Base-by-base conservation (phyloP, 2,329 filamentous ascomycete species). In the Calonectria crousiana region DNA sequence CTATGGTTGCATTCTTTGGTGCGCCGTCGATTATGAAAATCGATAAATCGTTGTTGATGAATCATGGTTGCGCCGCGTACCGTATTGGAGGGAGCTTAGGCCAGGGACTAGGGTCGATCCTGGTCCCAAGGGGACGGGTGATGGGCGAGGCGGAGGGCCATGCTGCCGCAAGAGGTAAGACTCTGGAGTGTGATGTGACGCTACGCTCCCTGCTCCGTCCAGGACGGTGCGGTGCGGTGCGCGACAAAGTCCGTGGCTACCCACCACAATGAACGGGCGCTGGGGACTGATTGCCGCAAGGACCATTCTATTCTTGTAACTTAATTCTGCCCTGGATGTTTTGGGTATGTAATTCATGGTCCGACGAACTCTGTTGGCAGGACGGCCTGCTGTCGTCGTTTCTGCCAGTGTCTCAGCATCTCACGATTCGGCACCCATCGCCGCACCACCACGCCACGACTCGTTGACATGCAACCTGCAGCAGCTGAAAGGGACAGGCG, bases 71-170 rank as follows among this genome's bases (percentile, higher is more conserved):
- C 20, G 60, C 30, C 13, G 18, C 10, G 18, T 30, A 47, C 30
- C 23, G 56, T 62, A 62, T 26, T 23, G 14, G 32, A 26, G 28
- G 28, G 41, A 65, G 41, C 56, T 62, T 8, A 53, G 36, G 28
- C 58, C 30, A 52, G 38, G 53, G 28, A 60, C 44, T 34, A 36
- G 70, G 34, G 28, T 69, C 71, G 56, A 68, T 67, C 56, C 65
- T 69, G 62, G 23, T 53, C 49, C 65, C 65, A 66, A 69, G 56
- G 36, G 38, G 23, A 58, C 66, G 71, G 71, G 66, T 65, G 58
- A 56, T 58, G 49, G 10, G 58, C 58, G 60, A 14, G 53, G 36
- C 38, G 64, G 20, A 34, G 20, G 34, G 58, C 66, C 58, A 34
- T 69, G 58, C 52, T 60, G n/a, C 71, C 52, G n/a, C 28, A 73